A percentile compares a stretch with the other conserved stretches of the same genome.
Evolutionary conservation across 768 basidiomycete species (phyloP).

Genomic region (Leccinum disarticulatum): DNA sequence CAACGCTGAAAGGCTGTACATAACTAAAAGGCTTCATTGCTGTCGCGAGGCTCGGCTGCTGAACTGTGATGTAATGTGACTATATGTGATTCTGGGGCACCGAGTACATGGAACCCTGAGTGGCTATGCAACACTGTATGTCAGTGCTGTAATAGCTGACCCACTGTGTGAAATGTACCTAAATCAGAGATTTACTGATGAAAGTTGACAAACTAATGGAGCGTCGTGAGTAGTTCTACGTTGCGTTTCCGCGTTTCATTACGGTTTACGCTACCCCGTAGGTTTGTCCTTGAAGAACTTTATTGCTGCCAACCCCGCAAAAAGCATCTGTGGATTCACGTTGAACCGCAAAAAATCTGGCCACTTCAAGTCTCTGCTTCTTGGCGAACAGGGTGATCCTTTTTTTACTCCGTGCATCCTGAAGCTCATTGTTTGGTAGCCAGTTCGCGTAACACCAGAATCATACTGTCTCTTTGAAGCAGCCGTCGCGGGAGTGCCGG

Average conservation of each 20-base stretch:
- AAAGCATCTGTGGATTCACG: constrained; percentile 95
- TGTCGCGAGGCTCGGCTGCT: no score
- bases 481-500: constrained; percentile 85
- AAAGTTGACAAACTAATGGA: constrained; percentile 94
- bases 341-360: constrained; percentile 88
- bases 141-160: no score
- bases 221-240: constrained; percentile 63
- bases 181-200: no score
- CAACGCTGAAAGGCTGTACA: no score
- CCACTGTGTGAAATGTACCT: no score
- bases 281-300: constrained; percentile 88
- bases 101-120: no score
- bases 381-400: constrained; percentile 83
- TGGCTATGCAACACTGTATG: no score
- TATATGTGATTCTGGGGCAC: no score
- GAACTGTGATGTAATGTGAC: no score
- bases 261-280: constrained; percentile 30
- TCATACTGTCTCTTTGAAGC: constrained; percentile 91
- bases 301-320: constrained; percentile 88
- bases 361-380: constrained; percentile 89
- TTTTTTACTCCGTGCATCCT: background rate
- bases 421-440: constrained; percentile 43
- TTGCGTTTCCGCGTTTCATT: background rate
- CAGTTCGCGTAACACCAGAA: constrained; percentile 83
- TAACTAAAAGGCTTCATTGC: no score